Base-by-base conservation (phyloP, 208 protist genomes). In the Leishmania amazonensis region DNA sequence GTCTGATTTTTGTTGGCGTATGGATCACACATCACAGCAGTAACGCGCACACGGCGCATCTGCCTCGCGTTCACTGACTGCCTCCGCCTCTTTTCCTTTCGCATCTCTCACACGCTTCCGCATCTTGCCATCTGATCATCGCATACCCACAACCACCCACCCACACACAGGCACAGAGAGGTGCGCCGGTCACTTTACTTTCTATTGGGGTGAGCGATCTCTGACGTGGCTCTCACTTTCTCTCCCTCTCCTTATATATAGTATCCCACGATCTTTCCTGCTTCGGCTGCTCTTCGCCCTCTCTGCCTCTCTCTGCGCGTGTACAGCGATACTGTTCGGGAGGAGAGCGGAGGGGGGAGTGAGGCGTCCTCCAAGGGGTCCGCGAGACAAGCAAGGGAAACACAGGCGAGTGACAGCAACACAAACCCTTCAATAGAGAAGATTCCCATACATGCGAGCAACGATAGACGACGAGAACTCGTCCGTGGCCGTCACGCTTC, bases 401-500 rank as follows among this genome's bases (percentile, higher is more conserved):
- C 21, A 7, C 45, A 15, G 11, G 40, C n/a, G 21, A 9, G 38
- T 1, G 35, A 2, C 45, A 11, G 5, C n/a, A 0, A 19, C 1
- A 19, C 0, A 38, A n/a, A 13, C 42, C 21, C 68, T 47, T 51
- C 28, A n/a, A 21, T 47, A 31, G 68, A 47, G 40, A 47, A 73
- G 68, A 51, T 19, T 45, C 7, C n/a, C 49, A 76, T 40, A 54
- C 49, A 76, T 60, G 72, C 72, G 35, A 60, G 74, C 40, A 21
- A 51, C 21, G 13, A 82, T 85, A 73, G 78, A 82, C 35, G 78
- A 81, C 78, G 78, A 81, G 57, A 80, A 57, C 45, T 85, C 83
- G 13, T 72, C 78, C 0, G 70, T 54, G 47, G 83, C 83, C 8
- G 83, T 85, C 24, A 35, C 74, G 51, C 73, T 82, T 28, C 72